phyloP scores from a whole-genome alignment of 805 yeast genomes.

The Starmerella riodocensis region DNA sequence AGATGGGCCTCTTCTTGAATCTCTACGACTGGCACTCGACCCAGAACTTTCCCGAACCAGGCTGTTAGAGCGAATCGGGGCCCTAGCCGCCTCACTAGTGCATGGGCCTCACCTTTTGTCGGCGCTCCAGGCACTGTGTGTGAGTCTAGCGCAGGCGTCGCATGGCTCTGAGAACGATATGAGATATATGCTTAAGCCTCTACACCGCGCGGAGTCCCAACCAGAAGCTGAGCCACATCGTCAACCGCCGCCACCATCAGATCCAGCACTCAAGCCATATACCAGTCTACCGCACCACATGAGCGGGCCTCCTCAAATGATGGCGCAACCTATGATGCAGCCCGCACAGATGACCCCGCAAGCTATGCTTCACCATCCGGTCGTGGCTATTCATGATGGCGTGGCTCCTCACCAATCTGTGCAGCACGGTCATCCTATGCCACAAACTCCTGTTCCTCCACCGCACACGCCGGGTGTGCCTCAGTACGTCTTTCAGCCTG shows the following conservation, averaged over 20 bases:
- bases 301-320: too few species aligned
- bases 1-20: conserved; percentile 13
- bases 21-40: conserved; percentile 9
- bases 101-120: conserved; percentile 17
- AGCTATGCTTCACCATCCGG: too few species aligned
- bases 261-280: too few species aligned
- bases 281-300: too few species aligned
- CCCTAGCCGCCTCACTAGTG: conserved; percentile 16
- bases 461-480: not conserved
- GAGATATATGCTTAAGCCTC: conserved; percentile 9
- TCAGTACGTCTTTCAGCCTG: not conserved
- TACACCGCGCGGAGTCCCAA: conserved; percentile 2
- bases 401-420: too few species aligned
- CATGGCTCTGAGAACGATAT: conserved; percentile 10
- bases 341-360: too few species aligned
- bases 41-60: conserved; percentile 3
- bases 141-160: conserved; percentile 13
- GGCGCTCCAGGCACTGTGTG: conserved; percentile 16
- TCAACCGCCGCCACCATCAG: not conserved
- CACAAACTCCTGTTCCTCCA: not conserved
- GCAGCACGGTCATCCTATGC: too few species aligned
- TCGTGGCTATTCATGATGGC: too few species aligned
- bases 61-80: conserved; percentile 15
- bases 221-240: not conserved
- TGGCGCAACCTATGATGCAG: too few species aligned